phyloP scores from a whole-genome alignment of 2,329 filamentous ascomycete genomes.

The Sarocladium kiliense region DNA sequence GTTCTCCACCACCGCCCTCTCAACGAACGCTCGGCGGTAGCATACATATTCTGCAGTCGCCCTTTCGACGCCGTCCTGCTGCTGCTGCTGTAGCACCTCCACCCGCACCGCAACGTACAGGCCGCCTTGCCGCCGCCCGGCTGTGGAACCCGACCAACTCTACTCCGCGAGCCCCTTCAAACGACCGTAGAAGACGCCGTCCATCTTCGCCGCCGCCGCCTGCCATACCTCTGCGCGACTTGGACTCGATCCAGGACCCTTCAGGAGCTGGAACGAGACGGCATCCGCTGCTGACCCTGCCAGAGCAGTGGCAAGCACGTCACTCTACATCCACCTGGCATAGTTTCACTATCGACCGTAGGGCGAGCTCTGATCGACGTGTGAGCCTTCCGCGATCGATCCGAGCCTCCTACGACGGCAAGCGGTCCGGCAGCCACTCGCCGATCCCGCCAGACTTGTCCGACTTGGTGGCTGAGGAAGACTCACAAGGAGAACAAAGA shows the following conservation, averaged over 20 bases:
- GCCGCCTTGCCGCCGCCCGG: slow-evolving; percentile 40
- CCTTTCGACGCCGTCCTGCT: slow-evolving; percentile 39
- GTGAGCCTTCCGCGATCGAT: slow-evolving; percentile 50
- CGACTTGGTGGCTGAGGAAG: slow-evolving; percentile 12
- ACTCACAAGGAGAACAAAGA: slow-evolving; percentile 12
- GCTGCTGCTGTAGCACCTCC: slow-evolving; percentile 1
- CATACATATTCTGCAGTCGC: slow-evolving; percentile 15
- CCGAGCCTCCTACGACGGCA: slow-evolving; percentile 49
- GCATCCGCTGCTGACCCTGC: slow-evolving; percentile 45
- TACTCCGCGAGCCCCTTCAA: slow-evolving; percentile 39
- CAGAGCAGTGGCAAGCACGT: slow-evolving; percentile 43
- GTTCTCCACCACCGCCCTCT: slow-evolving; percentile 5
- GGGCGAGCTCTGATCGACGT: slow-evolving; percentile 39
- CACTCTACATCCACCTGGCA: slow-evolving; percentile 34
- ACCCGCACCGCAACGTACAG: slow-evolving; percentile 29
- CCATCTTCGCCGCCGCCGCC: slow-evolving; percentile 50
- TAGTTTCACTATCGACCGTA: slow-evolving; percentile 47
- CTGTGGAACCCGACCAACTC: slow-evolving; percentile 60
- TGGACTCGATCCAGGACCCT: slow-evolving; percentile 33
- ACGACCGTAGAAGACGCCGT: slow-evolving; percentile 24
- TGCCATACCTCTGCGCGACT: slow-evolving; percentile 42
- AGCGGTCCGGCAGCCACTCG: slow-evolving; percentile 28
- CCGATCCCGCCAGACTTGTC: slow-evolving; percentile 16
- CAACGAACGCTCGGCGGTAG: slow-evolving; percentile 3
- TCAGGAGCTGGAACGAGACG: slow-evolving; percentile 36